Percentiles rank a stretch among this genome's conserved stretches.
Evolutionary conservation across 139 green algal genomes (phyloP).

Genomic region (Prasinococcaceae sp.): DNA sequence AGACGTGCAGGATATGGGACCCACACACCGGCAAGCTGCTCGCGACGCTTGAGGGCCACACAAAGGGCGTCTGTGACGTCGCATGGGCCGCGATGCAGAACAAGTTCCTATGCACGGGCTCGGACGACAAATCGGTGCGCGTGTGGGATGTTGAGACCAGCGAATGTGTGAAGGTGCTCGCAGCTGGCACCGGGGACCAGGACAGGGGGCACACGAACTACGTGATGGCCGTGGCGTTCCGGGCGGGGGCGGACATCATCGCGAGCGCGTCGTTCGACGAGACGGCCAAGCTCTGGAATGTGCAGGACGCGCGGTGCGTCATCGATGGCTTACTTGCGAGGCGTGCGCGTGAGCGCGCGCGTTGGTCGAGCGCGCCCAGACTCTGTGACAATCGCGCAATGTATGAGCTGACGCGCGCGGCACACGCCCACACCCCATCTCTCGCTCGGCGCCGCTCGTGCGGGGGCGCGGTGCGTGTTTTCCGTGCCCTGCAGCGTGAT

Average conservation of each 20-base stretch:
- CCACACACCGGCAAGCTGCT: conserved; percentile 23
- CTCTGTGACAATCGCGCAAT: too few species aligned
- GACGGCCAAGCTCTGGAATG: conserved; percentile 73
- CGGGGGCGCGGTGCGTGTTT: too few species aligned
- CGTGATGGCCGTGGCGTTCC: conserved; percentile 70
- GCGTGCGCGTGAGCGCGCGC: too few species aligned
- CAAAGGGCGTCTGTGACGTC: conserved; percentile 57
- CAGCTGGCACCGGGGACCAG: too few species aligned
- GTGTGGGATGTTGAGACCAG: conserved; percentile 46
- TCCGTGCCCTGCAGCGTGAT: too few species aligned
- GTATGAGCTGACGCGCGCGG: too few species aligned
- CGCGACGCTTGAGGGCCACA: conserved; percentile 16
- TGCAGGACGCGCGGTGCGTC: conserved; percentile 41
- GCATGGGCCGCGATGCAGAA: conserved; percentile 49
- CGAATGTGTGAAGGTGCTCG: conserved; percentile 17
- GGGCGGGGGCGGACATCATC: conserved; percentile 52
- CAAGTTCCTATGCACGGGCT: conserved; percentile 37
- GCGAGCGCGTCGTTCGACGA: conserved; percentile 81
- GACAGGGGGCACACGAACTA: conserved; percentile 72
- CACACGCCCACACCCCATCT: too few species aligned
- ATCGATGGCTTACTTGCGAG: too few species aligned
- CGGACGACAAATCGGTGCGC: conserved; percentile 40
- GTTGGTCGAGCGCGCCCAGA: too few species aligned
- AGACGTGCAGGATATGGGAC: conserved; percentile 51
- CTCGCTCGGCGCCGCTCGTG: too few species aligned